These are phyloP conservation scores for Sphaerulina vaccinii DNA, from an alignment of 2,329 filamentous ascomycete species.

Conservation along the genomic window DNA sequence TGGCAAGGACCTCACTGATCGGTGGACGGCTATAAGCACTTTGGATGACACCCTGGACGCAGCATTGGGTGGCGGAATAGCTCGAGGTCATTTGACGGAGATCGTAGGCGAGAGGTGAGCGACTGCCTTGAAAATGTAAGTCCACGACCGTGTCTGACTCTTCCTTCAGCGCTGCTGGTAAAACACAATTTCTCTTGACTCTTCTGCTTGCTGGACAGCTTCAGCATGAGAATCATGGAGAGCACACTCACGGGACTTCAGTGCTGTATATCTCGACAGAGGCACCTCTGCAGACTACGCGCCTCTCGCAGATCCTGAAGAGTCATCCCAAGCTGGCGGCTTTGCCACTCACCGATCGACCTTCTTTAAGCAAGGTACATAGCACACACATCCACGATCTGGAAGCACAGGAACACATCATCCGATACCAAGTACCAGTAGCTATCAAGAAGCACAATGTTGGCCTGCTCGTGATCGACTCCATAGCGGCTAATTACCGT, in stretches of 20 bases:
- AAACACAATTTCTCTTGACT: constrained; percentile 88
- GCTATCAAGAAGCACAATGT: constrained; percentile 72
- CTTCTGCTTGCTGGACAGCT: constrained; percentile 84
- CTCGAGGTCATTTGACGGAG: constrained; percentile 78
- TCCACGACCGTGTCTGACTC: constrained; percentile 11
- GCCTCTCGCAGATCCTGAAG: constrained; percentile 75
- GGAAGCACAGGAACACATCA: constrained; percentile 92
- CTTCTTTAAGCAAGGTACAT: constrained; percentile 73
- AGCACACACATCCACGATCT: constrained; percentile 84
- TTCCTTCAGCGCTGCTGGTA: constrained; percentile 70
- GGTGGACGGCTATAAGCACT: constrained; percentile 70
- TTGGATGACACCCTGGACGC: constrained; percentile 72
- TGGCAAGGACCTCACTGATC: constrained; percentile 42
- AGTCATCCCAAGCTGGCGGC: constrained; percentile 61
- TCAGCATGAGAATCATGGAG: constrained; percentile 45
- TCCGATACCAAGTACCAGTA: constrained; percentile 88
- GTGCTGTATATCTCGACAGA: constrained; percentile 95
- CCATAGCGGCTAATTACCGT: constrained; percentile 91
- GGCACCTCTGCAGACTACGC: constrained; percentile 74
- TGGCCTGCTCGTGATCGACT: constrained; percentile 83
- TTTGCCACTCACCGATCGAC: constrained; percentile 44
- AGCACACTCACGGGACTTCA: constrained; percentile 59
- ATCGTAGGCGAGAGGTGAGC: constrained; percentile 80
- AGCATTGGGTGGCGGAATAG: constrained; percentile 74
- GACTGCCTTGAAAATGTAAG: constrained; percentile 7